These are phyloP conservation scores for Glycine soja DNA, from an alignment of 306 rosid species.

Conservation along the genomic window DNA sequence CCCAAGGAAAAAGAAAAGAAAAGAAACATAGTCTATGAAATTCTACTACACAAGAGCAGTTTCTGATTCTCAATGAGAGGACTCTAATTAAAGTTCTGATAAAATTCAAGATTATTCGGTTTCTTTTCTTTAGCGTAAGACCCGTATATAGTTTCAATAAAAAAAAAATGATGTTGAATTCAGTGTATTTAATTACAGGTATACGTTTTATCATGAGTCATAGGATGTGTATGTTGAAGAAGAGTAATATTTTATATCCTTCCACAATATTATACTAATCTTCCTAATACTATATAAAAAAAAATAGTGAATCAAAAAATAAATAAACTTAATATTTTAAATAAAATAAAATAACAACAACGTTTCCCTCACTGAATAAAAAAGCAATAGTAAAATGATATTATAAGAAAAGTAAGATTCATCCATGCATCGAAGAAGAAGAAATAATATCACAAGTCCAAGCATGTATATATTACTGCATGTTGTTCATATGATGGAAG, in stretches of 20 bases:
- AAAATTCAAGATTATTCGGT: constrained; percentile 37
- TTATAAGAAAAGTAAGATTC: background rate
- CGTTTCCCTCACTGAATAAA: background rate
- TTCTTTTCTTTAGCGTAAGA: constrained; percentile 28
- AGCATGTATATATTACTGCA: constrained; percentile 34
- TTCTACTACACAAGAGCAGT: constrained; percentile 26
- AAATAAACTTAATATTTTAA: background rate
- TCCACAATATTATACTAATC: background rate
- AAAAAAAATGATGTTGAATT: constrained; percentile 35
- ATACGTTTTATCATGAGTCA: constrained; percentile 27
- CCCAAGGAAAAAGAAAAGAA: no score
- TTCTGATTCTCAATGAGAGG: constrained; percentile 45
- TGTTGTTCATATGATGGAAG: constrained; percentile 36
- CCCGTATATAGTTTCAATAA: constrained; percentile 11
- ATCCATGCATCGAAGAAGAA: background rate
- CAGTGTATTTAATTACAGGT: constrained; percentile 38
- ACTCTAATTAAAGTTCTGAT: constrained; percentile 33
- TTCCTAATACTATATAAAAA: background rate
- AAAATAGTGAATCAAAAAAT: background rate
- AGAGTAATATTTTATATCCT: background rate
- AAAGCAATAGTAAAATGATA: background rate
- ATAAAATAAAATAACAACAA: background rate
- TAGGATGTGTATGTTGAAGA: constrained; percentile 4
- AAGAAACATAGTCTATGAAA: constrained; percentile 22
- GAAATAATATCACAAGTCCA: background rate